A percentile compares a stretch with the other conserved stretches of the same genome.
Evolutionary conservation across 176 grass and related monocot species (phyloP).

Genomic region (Lolium multiflorum): DNA sequence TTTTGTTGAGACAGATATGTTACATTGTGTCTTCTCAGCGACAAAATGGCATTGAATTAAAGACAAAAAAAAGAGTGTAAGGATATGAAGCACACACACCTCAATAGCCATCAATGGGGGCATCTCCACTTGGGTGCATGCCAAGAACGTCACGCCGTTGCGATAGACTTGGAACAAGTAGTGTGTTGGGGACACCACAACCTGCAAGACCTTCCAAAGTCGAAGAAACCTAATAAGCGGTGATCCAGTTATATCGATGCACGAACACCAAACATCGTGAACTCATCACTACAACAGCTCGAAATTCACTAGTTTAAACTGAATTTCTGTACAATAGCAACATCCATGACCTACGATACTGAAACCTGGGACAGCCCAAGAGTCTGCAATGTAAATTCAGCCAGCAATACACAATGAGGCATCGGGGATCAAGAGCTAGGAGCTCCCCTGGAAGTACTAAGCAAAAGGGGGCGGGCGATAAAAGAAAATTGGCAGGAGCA

Average conservation of each 20-base stretch:
- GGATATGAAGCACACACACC: slow-evolving; percentile 41
- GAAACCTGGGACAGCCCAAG: neutral
- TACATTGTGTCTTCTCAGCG: neutral
- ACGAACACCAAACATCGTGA: neutral
- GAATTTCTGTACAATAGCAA: neutral
- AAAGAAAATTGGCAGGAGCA: neutral
- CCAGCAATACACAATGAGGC: neutral
- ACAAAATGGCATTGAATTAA: neutral
- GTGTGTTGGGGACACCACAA: slow-evolving; percentile 87
- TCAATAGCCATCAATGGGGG: slow-evolving; percentile 83
- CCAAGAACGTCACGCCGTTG: slow-evolving; percentile 73
- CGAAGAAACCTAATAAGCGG: slow-evolving; percentile 13
- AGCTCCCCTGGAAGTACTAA: no score
- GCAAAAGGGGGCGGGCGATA: neutral
- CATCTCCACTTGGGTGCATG: slow-evolving; percentile 90
- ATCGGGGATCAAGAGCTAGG: neutral
- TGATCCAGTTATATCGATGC: neutral
- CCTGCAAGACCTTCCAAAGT: slow-evolving; percentile 62
- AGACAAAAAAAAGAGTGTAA: neutral
- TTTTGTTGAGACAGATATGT: neutral
- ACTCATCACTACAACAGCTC: neutral
- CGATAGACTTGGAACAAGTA: slow-evolving; percentile 86
- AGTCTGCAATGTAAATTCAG: neutral
- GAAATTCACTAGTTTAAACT: neutral
- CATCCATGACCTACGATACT: neutral